Conservation (phyloP, 495 filamentous ascomycete genomes). For the Glutinoglossum americanum region DNA sequence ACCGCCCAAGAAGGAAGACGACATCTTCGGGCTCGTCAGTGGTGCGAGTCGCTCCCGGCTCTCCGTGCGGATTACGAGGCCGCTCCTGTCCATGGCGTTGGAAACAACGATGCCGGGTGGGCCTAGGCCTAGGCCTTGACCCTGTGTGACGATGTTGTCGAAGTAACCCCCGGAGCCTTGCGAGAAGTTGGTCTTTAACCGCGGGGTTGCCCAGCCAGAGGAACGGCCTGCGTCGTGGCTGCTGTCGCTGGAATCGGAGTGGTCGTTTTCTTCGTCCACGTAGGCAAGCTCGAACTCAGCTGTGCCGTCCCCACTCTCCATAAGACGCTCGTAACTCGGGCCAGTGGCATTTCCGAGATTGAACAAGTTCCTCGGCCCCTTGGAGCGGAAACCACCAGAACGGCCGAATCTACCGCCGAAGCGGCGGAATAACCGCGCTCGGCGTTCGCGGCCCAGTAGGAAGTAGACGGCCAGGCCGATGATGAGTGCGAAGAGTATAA, state of each 20-base stretch:
- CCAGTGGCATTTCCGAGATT: slow-evolving; percentile 22
- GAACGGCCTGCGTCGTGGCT: slow-evolving; percentile 27
- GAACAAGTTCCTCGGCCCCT: slow-evolving; percentile 29
- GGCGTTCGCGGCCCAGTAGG: slow-evolving; percentile 47
- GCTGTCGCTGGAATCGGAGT: slow-evolving; percentile 25
- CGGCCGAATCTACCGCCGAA: neutral
- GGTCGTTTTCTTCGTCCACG: slow-evolving; percentile 33
- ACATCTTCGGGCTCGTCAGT: neutral
- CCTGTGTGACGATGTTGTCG: slow-evolving; percentile 10
- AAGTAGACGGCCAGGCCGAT: slow-evolving; percentile 43
- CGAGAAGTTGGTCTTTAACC: slow-evolving; percentile 37
- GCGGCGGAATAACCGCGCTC: slow-evolving; percentile 33
- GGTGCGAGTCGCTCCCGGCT: slow-evolving; percentile 46
- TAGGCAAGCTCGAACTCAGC: slow-evolving; percentile 50
- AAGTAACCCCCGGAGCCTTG: slow-evolving; percentile 29
- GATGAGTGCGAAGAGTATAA: slow-evolving; percentile 54
- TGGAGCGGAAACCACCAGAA: slow-evolving; percentile 26
- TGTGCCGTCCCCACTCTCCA: slow-evolving; percentile 48
- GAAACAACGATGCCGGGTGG: slow-evolving; percentile 23
- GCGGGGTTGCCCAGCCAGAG: slow-evolving; percentile 42
- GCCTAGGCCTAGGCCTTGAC: slow-evolving; percentile 10
- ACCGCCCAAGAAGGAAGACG: neutral
- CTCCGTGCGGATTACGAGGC: slow-evolving; percentile 57
- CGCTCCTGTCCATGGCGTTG: slow-evolving; percentile 46
- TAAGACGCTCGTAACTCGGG: slow-evolving; percentile 55